Conservation (phyloP, 2,329 filamentous ascomycete species). For the Penicillium sp. region DNA sequence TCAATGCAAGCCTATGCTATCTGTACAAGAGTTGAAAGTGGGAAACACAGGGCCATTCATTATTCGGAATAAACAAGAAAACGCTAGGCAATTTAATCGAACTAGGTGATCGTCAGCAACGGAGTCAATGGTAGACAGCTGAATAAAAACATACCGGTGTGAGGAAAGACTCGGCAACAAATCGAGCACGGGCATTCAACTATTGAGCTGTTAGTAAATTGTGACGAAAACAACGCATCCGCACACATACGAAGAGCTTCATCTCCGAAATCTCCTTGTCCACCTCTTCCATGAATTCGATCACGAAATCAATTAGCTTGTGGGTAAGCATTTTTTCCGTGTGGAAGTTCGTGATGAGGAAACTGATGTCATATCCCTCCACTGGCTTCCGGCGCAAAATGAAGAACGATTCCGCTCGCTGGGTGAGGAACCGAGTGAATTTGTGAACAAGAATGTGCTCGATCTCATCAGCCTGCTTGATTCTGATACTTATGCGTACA, state of each 20-base stretch:
- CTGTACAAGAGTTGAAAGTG: conserved; percentile 23
- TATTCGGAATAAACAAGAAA: conserved; percentile 20
- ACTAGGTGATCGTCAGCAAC: conserved; percentile 21
- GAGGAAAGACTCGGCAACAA: conserved; percentile 96
- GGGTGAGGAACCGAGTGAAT: conserved; percentile 94
- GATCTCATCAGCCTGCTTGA: conserved; percentile 99
- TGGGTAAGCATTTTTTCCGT: conserved; percentile 99
- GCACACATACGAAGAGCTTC: conserved; percentile 89
- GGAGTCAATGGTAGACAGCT: neutral
- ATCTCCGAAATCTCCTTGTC: conserved; percentile 99
- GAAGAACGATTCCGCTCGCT: conserved; percentile 95
- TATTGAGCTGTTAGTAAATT: conserved; percentile 40
- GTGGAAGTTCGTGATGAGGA: conserved; percentile 97
- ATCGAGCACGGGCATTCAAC: conserved; percentile 95
- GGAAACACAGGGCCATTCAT: conserved; percentile 21
- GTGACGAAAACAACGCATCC: neutral
- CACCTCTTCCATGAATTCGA: conserved; percentile 99
- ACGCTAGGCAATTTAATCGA: conserved; percentile 32
- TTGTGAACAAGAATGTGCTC: conserved; percentile 89
- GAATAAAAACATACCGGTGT: conserved; percentile 66
- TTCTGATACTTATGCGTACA: conserved; percentile 94
- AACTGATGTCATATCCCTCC: conserved; percentile 98
- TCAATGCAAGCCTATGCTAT: conserved; percentile 27
- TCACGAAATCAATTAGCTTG: conserved; percentile 98
- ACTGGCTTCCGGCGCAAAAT: conserved; percentile 93